Base-by-base conservation (phyloP, 1,284 basidiomycete genomes). In the Agaricales sp. region DNA sequence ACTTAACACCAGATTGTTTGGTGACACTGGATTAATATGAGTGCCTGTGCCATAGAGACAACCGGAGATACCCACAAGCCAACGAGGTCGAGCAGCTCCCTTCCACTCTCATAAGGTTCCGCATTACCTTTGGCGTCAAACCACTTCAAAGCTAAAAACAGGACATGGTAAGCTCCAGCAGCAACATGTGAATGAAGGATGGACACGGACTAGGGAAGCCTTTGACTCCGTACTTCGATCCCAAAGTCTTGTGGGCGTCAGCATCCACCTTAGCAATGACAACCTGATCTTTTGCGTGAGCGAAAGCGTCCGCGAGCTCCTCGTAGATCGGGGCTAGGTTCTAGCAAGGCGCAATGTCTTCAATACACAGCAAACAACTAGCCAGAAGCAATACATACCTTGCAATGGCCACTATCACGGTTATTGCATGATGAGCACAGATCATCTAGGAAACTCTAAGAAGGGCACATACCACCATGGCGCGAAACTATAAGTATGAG, bases 261-360 rank as follows among this genome's bases (percentile, higher is more conserved):
- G 92, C 93, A 58, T 97, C 92, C 3, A 95, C 85, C 64, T 96
- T 96, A 53, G 92, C 93, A 55, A 97, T 82, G 49, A 91, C 58
- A 20, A 97, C 87, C 62, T 87, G 89, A 64, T 90, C 81, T 59
- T 86, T 84, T 43, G 74, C 78, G 53, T 84, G 75, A 3, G 77
- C 68, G 61, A 84, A 97, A 11, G 87, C 86, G 60, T 95, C 87
- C 30, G 84, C 94, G 16, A 97, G 78, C 64, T 94, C 75, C 63
- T 95, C 94, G 57, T 90, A 97, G 2, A 70, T 67, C 11, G 93
- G 93, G 0, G 89, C 91, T 51, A 97, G 84, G 69, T 77, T 85
- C 87, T 88, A 64, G 55, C 46, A 12, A 4, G 43, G 16, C 48
- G 48, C 41, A 43, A 41, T 30, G 14, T 30, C 26, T 30, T 52